A percentile compares a stretch with the other conserved stretches of the same genome.
These are phyloP conservation scores for Aurinia saxatilis DNA, from an alignment of 345 rosid genomes.

Conservation along the genomic window DNA sequence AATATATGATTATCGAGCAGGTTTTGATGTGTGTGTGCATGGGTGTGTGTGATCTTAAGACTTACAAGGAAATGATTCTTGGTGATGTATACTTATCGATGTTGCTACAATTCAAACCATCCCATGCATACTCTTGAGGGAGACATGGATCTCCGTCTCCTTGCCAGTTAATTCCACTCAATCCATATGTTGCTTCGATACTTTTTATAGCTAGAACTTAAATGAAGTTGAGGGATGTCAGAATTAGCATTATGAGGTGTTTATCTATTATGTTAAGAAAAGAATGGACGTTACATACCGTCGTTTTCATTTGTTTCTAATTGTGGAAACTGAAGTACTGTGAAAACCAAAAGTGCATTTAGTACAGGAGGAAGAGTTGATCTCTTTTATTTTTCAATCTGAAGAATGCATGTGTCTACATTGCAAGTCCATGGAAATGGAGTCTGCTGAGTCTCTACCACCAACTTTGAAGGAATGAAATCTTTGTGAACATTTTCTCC, in stretches of 20 bases:
- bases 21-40: neutral
- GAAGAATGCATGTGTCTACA: neutral
- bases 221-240: neutral
- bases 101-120: constrained; percentile 7
- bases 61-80: too few relatives aligned
- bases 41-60: neutral
- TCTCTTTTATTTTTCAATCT: neutral
- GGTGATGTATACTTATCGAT: neutral
- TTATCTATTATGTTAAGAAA: neutral
- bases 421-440: neutral
- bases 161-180: constrained; percentile 7
- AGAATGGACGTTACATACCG: constrained; percentile 6
- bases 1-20: neutral
- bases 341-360: too few relatives aligned
- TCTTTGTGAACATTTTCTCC: neutral
- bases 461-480: rapidly evolving
- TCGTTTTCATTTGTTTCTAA: constrained; percentile 16
- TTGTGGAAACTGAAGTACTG: too few relatives aligned
- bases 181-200: too few relatives aligned
- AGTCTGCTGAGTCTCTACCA: too few relatives aligned
- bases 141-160: constrained; percentile 10
- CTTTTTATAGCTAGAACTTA: neutral
- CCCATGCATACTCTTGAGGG: neutral
- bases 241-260: too few relatives aligned
- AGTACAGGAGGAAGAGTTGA: constrained; percentile 32